Percentiles rank a stretch among this genome's conserved stretches.
These are phyloP conservation scores for Alnus rubra DNA, from an alignment of 306 rosid species.

Conservation along the genomic window DNA sequence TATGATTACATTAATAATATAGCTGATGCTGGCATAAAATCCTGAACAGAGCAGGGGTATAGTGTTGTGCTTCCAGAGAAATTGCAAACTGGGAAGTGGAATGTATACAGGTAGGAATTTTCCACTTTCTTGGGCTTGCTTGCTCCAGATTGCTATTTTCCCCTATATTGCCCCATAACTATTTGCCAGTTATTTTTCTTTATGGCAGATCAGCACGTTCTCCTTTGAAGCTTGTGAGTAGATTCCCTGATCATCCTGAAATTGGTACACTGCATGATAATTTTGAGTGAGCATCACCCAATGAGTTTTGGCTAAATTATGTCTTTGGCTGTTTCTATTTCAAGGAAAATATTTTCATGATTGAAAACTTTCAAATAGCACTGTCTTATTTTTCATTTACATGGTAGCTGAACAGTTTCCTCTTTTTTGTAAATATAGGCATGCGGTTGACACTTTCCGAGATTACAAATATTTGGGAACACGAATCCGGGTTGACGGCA, in stretches of 20 bases:
- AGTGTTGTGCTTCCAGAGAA: slow-evolving; percentile 97
- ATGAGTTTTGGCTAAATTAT: slow-evolving; percentile 9
- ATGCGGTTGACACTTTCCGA: slow-evolving; percentile 69
- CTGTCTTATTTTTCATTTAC: slow-evolving; percentile 13
- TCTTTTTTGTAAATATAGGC: slow-evolving; percentile 56
- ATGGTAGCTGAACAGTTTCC: slow-evolving; percentile 32
- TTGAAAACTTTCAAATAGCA: not conserved
- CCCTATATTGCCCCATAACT: slow-evolving; percentile 10
- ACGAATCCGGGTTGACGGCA: slow-evolving; percentile 86
- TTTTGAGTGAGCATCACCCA: slow-evolving; percentile 73
- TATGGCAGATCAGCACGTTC: slow-evolving; percentile 65
- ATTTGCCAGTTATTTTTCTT: slow-evolving; percentile 8
- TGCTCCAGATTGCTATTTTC: slow-evolving; percentile 4
- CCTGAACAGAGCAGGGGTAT: slow-evolving; percentile 80
- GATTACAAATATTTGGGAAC: slow-evolving; percentile 95
- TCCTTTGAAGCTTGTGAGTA: slow-evolving; percentile 78
- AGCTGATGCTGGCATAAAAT: slow-evolving; percentile 30
- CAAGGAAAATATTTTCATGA: not conserved
- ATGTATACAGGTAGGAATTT: slow-evolving; percentile 73
- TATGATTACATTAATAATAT: slow-evolving; percentile 22
- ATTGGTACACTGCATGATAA: slow-evolving; percentile 89
- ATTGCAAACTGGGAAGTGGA: slow-evolving; percentile 93
- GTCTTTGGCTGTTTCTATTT: not conserved
- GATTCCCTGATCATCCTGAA: slow-evolving; percentile 79
- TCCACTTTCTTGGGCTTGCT: slow-evolving; percentile 21